A percentile compares a stretch with the other conserved stretches of the same genome.
phyloP scores from a whole-genome alignment of 305 asterid species.

The Fraxinus platypoda region DNA sequence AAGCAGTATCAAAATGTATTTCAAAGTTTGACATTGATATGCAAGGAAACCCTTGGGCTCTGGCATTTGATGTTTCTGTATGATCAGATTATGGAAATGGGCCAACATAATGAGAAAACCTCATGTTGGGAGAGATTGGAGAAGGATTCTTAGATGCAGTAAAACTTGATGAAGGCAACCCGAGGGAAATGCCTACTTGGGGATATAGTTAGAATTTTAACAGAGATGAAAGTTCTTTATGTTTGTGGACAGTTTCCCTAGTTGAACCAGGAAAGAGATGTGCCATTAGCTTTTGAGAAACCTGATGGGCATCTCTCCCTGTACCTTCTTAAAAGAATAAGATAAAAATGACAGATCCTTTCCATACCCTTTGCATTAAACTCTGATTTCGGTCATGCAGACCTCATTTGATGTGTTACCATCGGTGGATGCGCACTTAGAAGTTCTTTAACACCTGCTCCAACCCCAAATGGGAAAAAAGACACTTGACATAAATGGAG shows the following conservation, averaged over 20 bases:
- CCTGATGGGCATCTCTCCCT: background rate
- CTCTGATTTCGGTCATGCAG: background rate
- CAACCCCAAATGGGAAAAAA: background rate
- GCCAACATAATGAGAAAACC: background rate
- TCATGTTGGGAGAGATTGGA: background rate
- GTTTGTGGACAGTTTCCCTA: background rate
- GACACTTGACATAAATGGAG: background rate
- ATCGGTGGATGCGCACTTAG: background rate
- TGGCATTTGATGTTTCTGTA: background rate
- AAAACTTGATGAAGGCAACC: background rate
- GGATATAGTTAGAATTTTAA: background rate
- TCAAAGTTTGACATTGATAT: background rate
- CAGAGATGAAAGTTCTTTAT: background rate
- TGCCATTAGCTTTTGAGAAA: background rate
- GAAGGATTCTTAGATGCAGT: background rate
- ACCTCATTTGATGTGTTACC: background rate
- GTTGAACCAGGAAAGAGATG: background rate
- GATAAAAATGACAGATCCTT: background rate
- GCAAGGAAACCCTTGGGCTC: background rate
- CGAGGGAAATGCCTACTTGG: background rate
- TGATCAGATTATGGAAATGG: background rate
- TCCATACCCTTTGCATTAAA: background rate
- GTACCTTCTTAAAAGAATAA: background rate
- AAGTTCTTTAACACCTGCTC: background rate
- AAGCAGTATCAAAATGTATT: background rate